Evolutionary conservation across 2,329 filamentous ascomycete genomes (phyloP).

Genomic region (Davidsoniella neocaledoniae): DNA sequence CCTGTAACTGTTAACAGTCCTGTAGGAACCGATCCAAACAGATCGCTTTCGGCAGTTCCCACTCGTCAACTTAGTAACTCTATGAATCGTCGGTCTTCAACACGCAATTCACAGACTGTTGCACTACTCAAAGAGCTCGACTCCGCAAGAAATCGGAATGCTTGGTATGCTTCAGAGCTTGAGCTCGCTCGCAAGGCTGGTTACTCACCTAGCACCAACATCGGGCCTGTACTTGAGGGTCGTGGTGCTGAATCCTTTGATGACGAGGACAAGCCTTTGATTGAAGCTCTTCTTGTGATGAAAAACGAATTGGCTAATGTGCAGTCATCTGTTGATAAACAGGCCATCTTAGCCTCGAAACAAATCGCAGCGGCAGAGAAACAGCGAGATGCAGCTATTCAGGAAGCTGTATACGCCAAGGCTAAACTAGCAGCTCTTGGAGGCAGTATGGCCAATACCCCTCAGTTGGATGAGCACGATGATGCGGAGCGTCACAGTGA

Average conservation of each 20-base stretch:
- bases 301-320: conserved; percentile 76
- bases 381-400: conserved; percentile 85
- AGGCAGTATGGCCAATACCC: conserved; percentile 43
- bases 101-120: conserved; percentile 49
- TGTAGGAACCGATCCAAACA: conserved; percentile 1
- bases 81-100: conserved; percentile 41
- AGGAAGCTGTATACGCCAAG: conserved; percentile 87
- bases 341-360: conserved; percentile 69
- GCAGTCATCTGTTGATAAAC: conserved; percentile 75
- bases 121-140: conserved; percentile 77
- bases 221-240: conserved; percentile 59
- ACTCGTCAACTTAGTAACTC: conserved; percentile 40
- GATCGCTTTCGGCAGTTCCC: conserved; percentile 18
- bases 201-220: conserved; percentile 56
- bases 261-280: conserved; percentile 79
- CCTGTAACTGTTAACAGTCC: background rate
- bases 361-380: conserved; percentile 88
- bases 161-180: conserved; percentile 93
- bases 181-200: conserved; percentile 82
- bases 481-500: conserved; percentile 51
- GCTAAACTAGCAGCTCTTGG: conserved; percentile 67
- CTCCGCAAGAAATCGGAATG: conserved; percentile 66
- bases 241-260: conserved; percentile 63
- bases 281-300: conserved; percentile 88
- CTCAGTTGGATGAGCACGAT: conserved; percentile 41